Evolutionary conservation across 2,329 filamentous ascomycete genomes (phyloP).

Genomic region (Penicillium aurantiogriseum): DNA sequence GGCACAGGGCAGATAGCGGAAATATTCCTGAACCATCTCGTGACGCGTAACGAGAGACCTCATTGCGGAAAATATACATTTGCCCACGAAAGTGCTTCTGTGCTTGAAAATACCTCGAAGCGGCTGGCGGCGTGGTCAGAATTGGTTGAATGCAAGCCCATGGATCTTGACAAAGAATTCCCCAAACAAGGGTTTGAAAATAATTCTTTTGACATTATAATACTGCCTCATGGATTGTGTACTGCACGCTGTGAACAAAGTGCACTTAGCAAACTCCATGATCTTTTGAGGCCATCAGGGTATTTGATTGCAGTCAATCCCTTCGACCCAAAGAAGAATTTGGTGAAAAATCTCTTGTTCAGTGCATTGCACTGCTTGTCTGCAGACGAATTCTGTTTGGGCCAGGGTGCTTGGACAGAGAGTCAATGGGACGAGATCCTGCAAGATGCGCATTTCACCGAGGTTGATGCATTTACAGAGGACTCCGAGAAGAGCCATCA

Average conservation of each 20-base stretch:
- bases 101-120: neutral
- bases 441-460: neutral
- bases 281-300: slow-evolving; percentile 18
- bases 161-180: slow-evolving; percentile 10
- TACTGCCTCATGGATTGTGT: slow-evolving; percentile 19
- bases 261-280: slow-evolving; percentile 14
- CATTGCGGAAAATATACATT: slow-evolving; percentile 18
- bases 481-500: neutral
- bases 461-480: neutral
- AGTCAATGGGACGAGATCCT: slow-evolving; percentile 1
- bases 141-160: slow-evolving; percentile 6
- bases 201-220: slow-evolving; percentile 17
- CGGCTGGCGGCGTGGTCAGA: slow-evolving; percentile 11
- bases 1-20: slow-evolving; percentile 14
- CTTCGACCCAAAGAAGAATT: slow-evolving; percentile 1
- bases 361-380: slow-evolving; percentile 11
- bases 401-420: neutral
- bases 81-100: slow-evolving; percentile 1
- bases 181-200: slow-evolving; percentile 4
- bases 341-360: slow-evolving; percentile 11
- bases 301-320: slow-evolving; percentile 18
- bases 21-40: slow-evolving; percentile 9
- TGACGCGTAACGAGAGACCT: neutral
- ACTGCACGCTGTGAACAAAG: slow-evolving; percentile 4
- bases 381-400: neutral